Evolutionary conservation across 225 moss, liverwort and hornwort genomes (phyloP).

Genomic region (Pseudisothecium myosuroides): DNA sequence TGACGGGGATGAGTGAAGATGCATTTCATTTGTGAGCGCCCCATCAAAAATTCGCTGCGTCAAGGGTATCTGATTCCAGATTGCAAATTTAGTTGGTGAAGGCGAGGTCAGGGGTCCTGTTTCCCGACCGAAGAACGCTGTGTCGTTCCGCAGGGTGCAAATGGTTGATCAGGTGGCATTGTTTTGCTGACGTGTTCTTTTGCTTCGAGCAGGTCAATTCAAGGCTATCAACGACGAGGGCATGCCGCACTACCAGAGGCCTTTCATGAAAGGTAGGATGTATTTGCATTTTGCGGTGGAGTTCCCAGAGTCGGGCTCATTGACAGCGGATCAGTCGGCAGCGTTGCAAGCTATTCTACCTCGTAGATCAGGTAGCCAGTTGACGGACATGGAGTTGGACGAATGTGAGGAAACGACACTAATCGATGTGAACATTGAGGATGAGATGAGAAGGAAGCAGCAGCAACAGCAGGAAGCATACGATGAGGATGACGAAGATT

Average conservation of each 20-base stretch:
- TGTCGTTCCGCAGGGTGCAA: neutral
- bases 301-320: conserved; percentile 11
- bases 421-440: conserved; percentile 50
- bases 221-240: conserved; percentile 60
- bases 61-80: neutral
- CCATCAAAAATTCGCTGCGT: neutral
- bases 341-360: conserved; percentile 23
- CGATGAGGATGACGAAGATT: conserved; percentile 22
- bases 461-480: conserved; percentile 39
- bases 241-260: conserved; percentile 49
- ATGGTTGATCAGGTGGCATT: neutral
- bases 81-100: neutral
- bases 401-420: conserved; percentile 54
- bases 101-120: neutral
- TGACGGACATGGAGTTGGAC: conserved; percentile 59
- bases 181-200: neutral
- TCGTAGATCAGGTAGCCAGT: conserved; percentile 9
- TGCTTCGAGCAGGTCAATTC: conserved; percentile 31
- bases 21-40: neutral
- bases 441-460: conserved; percentile 47
- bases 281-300: conserved; percentile 42
- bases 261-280: conserved; percentile 56
- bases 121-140: neutral
- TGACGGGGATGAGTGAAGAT: neutral
- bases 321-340: conserved; percentile 24